A percentile compares a stretch with the other conserved stretches of the same genome.
Conservation (phyloP, 352 stramenopile genomes). For the Globisporangium parvum region DNA sequence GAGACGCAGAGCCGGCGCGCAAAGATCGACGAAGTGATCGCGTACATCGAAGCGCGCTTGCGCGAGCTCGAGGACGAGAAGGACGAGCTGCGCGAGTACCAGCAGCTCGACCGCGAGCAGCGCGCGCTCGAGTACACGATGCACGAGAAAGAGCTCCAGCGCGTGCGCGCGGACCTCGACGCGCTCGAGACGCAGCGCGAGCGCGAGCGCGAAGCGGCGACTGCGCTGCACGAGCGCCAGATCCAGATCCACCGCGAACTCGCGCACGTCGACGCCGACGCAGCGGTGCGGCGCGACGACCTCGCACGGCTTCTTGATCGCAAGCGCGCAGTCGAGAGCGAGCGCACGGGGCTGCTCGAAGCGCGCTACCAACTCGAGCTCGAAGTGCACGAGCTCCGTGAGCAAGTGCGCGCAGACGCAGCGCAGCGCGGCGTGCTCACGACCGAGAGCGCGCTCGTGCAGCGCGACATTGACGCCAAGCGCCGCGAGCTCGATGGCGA, state of each 20-base stretch:
- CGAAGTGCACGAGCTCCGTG: conserved; percentile 70
- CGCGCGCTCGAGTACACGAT: conserved; percentile 97
- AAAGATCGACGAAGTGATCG: conserved; percentile 96
- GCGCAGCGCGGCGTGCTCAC: conserved; percentile 34
- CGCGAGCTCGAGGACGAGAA: conserved; percentile 98
- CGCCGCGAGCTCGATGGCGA: conserved; percentile 39
- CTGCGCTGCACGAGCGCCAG: conserved; percentile 68
- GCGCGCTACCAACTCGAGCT: conserved; percentile 73
- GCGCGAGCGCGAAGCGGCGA: conserved; percentile 40
- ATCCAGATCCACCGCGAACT: conserved; percentile 48
- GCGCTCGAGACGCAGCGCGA: conserved; percentile 58
- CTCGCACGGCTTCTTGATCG: conserved; percentile 43
- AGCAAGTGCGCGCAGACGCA: conserved; percentile 41
- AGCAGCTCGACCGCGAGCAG: conserved; percentile 93
- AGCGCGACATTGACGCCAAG: conserved; percentile 48
- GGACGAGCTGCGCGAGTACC: conserved; percentile 94
- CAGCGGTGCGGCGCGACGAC: conserved; percentile 42
- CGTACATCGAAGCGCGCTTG: conserved; percentile 93
- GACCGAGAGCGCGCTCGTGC: conserved; percentile 49
- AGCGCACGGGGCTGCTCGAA: conserved; percentile 78
- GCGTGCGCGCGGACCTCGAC: conserved; percentile 55
- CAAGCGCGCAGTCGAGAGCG: conserved; percentile 45
- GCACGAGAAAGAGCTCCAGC: conserved; percentile 84
- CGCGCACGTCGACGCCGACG: conserved; percentile 38
- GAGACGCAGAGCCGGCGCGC: conserved; percentile 93